These are phyloP conservation scores for Zea luxurians DNA, from an alignment of 176 grass and related monocot genomes.

Conservation along the genomic window DNA sequence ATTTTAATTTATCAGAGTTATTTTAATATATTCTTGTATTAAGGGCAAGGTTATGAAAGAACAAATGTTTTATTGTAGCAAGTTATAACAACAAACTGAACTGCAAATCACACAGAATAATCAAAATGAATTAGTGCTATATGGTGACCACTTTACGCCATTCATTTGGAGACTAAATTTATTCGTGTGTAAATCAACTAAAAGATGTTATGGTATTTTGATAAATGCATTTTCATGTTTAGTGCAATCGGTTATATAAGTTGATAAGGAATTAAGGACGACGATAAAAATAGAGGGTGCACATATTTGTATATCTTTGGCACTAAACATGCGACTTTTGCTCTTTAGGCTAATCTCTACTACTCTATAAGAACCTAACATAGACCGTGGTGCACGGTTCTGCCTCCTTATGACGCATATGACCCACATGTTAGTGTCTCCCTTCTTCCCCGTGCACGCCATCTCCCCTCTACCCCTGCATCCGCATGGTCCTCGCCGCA, in stretches of 20 bases:
- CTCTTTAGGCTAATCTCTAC: neutral
- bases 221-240: neutral
- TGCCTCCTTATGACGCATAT: too few relatives aligned
- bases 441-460: too few relatives aligned
- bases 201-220: neutral
- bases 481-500: too few relatives aligned
- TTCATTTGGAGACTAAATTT: neutral
- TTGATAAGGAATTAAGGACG: neutral
- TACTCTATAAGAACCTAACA: too few relatives aligned
- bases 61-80: neutral
- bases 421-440: too few relatives aligned
- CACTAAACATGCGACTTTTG: neutral
- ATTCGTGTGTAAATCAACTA: neutral
- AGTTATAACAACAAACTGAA: neutral
- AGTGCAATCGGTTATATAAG: neutral
- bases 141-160: neutral
- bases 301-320: neutral
- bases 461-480: too few relatives aligned
- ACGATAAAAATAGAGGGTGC: neutral
- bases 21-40: neutral
- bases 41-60: neutral
- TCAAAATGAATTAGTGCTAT: neutral
- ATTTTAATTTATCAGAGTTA: neutral
- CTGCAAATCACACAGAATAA: neutral
- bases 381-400: too few relatives aligned